phyloP scores from a whole-genome alignment of 495 filamentous ascomycete genomes.

The Rhypophila decipiens region DNA sequence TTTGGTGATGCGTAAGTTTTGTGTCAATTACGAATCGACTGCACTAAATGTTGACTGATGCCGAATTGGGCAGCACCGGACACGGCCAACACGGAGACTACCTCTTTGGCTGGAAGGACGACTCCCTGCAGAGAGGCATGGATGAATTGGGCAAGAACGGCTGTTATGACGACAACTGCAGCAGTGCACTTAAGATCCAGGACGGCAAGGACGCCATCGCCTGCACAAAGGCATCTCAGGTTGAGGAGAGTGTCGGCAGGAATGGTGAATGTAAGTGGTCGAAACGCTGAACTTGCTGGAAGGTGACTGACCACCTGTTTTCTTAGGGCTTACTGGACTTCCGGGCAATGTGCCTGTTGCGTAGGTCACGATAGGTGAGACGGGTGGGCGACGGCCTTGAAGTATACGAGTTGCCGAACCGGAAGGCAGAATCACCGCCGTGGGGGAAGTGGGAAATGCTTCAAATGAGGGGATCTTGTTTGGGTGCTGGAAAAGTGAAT shows the following conservation, averaged over 20 bases:
- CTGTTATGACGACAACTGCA: slow-evolving; percentile 23
- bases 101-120: slow-evolving; percentile 36
- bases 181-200: slow-evolving; percentile 19
- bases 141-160: slow-evolving; percentile 9
- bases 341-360: not conserved
- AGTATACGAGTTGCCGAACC: too few relatives aligned
- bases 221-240: not conserved
- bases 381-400: too few relatives aligned
- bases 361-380: too few relatives aligned
- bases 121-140: slow-evolving; percentile 32
- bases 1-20: slow-evolving; percentile 5
- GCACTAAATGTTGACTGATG: too few relatives aligned
- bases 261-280: not conserved
- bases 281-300: not conserved
- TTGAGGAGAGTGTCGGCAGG: not conserved
- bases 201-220: not conserved
- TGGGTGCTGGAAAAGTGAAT: too few relatives aligned
- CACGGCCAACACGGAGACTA: slow-evolving; percentile 37
- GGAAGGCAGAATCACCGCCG: too few relatives aligned
- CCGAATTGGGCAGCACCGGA: slow-evolving; percentile 19
- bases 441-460: too few relatives aligned
- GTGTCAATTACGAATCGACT: too few relatives aligned
- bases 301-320: not conserved
- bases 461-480: too few relatives aligned
- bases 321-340: not conserved